Evolutionary conservation across 2,329 filamentous ascomycete genomes (phyloP).

Genomic region (Aspergillus fructus): DNA sequence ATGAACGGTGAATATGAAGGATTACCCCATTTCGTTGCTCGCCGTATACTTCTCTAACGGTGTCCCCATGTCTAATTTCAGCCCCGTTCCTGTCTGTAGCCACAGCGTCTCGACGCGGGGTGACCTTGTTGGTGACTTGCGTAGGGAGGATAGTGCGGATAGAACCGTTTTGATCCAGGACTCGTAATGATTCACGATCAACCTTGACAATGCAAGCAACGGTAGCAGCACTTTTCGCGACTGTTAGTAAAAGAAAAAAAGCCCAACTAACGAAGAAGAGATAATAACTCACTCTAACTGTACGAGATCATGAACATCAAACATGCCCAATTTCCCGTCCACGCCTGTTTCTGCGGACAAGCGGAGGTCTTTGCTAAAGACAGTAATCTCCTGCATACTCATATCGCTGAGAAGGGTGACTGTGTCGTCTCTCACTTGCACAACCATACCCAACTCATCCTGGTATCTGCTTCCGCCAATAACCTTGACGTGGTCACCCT

Average conservation of each 20-base stretch:
- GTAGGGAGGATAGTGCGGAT: slow-evolving; percentile 81
- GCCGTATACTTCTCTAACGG: slow-evolving; percentile 84
- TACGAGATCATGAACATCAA: slow-evolving; percentile 87
- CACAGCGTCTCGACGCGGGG: slow-evolving; percentile 77
- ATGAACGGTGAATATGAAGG: slow-evolving; percentile 90
- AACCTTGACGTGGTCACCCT: slow-evolving; percentile 98
- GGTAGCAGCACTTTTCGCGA: slow-evolving; percentile 63
- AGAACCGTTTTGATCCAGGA: slow-evolving; percentile 87
- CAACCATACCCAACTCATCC: slow-evolving; percentile 95
- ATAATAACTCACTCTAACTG: slow-evolving; percentile 70
- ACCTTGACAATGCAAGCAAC: slow-evolving; percentile 94
- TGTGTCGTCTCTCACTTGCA: slow-evolving; percentile 86
- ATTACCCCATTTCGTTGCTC: slow-evolving; percentile 86
- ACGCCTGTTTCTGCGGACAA: slow-evolving; percentile 91
- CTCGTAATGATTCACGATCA: slow-evolving; percentile 84
- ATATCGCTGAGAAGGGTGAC: slow-evolving; percentile 93
- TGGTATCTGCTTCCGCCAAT: slow-evolving; percentile 92
- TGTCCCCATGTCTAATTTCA: slow-evolving; percentile 88
- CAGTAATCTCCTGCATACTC: slow-evolving; percentile 88
- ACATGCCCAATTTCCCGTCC: slow-evolving; percentile 78
- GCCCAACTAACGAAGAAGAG: neutral
- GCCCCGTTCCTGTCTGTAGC: slow-evolving; percentile 91
- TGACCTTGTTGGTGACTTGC: slow-evolving; percentile 86
- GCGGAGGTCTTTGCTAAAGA: slow-evolving; percentile 95
- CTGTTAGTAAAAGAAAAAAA: slow-evolving; percentile 26